These are phyloP conservation scores for Chrysoporthe deuterocubensis DNA, from an alignment of 2,329 filamentous ascomycete genomes.

Conservation along the genomic window DNA sequence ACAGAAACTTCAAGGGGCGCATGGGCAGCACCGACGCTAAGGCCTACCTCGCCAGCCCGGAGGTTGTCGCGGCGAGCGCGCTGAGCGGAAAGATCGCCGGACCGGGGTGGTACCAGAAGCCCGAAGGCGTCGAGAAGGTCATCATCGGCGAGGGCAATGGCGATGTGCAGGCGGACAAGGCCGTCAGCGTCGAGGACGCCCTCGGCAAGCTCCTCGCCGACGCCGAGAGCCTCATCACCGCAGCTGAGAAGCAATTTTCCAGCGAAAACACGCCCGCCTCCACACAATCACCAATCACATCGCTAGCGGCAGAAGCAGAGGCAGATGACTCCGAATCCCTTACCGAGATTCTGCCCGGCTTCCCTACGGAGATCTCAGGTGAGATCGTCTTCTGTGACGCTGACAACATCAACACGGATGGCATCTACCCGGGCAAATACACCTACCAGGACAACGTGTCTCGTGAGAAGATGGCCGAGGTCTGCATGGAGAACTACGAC, in stretches of 20 bases:
- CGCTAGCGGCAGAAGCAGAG: neutral
- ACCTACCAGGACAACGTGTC: conserved; percentile 89
- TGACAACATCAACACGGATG: conserved; percentile 86
- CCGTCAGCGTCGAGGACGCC: conserved; percentile 69
- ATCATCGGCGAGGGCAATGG: conserved; percentile 74
- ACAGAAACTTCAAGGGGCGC: conserved; percentile 89
- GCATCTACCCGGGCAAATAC: conserved; percentile 86
- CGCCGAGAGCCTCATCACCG: conserved; percentile 64
- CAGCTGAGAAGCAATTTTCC: conserved; percentile 49
- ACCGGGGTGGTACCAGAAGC: conserved; percentile 75
- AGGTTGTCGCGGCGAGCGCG: conserved; percentile 90
- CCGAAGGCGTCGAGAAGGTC: conserved; percentile 69
- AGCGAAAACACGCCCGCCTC: neutral
- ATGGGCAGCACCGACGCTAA: conserved; percentile 83
- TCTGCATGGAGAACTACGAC: conserved; percentile 96
- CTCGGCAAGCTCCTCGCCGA: conserved; percentile 73
- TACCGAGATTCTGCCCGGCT: conserved; percentile 61
- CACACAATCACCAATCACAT: neutral
- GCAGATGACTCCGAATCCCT: conserved; percentile 44
- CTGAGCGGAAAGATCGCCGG: conserved; percentile 71
- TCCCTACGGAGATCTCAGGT: conserved; percentile 80
- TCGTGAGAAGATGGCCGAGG: conserved; percentile 73
- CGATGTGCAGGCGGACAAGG: conserved; percentile 64
- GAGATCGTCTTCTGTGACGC: conserved; percentile 88
- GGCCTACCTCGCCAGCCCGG: conserved; percentile 86